phyloP scores from a whole-genome alignment of 2,329 filamentous ascomycete species.

The Fusarium fujikuroi region DNA sequence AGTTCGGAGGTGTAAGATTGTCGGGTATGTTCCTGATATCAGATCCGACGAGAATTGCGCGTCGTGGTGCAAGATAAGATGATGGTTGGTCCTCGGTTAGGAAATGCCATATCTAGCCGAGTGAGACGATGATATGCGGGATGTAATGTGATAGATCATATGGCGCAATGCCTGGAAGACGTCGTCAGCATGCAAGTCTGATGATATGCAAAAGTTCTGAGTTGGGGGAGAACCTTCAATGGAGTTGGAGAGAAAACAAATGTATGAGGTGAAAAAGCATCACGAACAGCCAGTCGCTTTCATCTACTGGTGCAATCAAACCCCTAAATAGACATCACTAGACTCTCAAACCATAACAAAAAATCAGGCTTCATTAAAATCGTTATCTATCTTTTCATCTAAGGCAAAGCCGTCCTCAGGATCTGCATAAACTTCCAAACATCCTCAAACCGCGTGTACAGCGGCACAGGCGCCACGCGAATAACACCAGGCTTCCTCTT shows the following conservation, averaged over 20 bases:
- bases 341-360: not conserved
- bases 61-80: not conserved
- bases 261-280: not conserved
- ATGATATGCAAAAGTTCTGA: not conserved
- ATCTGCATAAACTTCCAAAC: slow-evolving; percentile 64
- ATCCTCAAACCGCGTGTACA: slow-evolving; percentile 86
- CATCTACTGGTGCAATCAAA: not conserved
- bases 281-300: not conserved
- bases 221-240: not conserved
- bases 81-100: not conserved
- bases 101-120: slow-evolving; percentile 8
- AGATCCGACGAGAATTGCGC: not conserved
- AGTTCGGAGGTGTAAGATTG: slow-evolving; percentile 1
- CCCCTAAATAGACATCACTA: not conserved
- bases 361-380: slow-evolving; percentile 15
- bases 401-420: slow-evolving; percentile 49
- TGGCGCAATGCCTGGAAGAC: not conserved
- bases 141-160: slow-evolving; percentile 1
- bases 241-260: not conserved
- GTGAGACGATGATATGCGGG: not conserved
- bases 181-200: no score
- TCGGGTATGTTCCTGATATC: not conserved
- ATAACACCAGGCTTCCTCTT: slow-evolving; percentile 89
- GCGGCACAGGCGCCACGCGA: slow-evolving; percentile 81
- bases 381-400: slow-evolving; percentile 7